Percentiles rank a stretch among this genome's conserved stretches.
Evolutionary conservation across 139 green algal species (phyloP).

Genomic region (Tetraselmis striata): DNA sequence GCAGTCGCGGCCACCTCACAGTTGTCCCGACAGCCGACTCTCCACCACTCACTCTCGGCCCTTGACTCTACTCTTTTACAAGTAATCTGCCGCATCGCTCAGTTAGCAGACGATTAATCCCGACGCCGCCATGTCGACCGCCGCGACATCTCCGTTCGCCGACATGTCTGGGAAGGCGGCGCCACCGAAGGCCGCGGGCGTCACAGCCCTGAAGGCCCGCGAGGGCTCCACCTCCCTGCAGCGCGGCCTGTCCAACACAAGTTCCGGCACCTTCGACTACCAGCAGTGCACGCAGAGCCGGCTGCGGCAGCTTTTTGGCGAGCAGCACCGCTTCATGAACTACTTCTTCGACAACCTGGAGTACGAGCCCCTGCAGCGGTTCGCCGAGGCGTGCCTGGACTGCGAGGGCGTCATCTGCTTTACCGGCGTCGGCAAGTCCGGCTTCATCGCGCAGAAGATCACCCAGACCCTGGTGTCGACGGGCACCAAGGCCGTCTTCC

Average conservation of each 20-base stretch:
- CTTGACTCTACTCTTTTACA: too few relatives aligned
- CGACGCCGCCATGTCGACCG: neutral
- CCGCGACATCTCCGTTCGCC: neutral
- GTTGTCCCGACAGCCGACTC: too few relatives aligned
- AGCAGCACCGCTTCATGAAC: conserved; percentile 27
- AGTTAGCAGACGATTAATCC: too few relatives aligned
- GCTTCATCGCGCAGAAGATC: conserved; percentile 68
- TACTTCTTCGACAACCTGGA: conserved; percentile 49
- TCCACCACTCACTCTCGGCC: too few relatives aligned
- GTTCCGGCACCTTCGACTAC: neutral
- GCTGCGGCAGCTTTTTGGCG: neutral
- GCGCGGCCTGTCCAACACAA: neutral
- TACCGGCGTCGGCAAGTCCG: conserved; percentile 58
- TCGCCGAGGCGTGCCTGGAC: conserved; percentile 29
- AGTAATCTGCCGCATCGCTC: too few relatives aligned
- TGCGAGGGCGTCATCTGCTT: conserved; percentile 55
- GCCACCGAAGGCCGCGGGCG: too few relatives aligned
- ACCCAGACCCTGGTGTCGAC: conserved; percentile 58
- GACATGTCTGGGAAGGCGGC: too few relatives aligned
- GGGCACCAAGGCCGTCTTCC: conserved; percentile 54
- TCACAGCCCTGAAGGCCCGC: neutral
- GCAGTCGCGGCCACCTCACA: too few relatives aligned
- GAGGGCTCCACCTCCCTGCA: neutral
- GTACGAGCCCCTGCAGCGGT: conserved; percentile 30
- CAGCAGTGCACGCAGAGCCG: neutral